Evolutionary conservation across 441 rosid species (phyloP).

Genomic region (Pelargonium cotyledonis): DNA sequence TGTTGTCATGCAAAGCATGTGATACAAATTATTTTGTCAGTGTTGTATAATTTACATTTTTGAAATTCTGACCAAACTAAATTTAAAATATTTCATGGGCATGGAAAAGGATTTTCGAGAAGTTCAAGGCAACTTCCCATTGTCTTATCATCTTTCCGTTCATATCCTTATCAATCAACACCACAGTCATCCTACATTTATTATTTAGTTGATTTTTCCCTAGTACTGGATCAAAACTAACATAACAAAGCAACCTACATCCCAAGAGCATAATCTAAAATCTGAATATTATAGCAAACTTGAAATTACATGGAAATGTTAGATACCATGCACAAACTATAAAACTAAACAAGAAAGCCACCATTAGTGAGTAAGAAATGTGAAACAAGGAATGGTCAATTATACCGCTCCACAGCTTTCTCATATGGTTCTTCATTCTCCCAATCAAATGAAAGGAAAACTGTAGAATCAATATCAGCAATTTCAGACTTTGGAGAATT

Average conservation of each 20-base stretch:
- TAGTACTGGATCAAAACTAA: neutral
- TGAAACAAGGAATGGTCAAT: constrained; percentile 13
- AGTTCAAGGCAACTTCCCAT: neutral
- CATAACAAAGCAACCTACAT: constrained; percentile 1
- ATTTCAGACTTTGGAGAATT: constrained; percentile 39
- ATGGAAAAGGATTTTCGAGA: neutral
- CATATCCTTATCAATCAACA: constrained; percentile 3
- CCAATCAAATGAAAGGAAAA: constrained; percentile 90
- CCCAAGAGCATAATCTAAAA: neutral
- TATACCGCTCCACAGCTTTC: constrained; percentile 84
- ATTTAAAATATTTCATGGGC: no score
- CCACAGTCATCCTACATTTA: constrained; percentile 1
- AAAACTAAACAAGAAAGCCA: constrained; percentile 10
- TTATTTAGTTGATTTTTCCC: neutral
- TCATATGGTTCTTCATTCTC: constrained; percentile 88
- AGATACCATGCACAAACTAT: constrained; percentile 4
- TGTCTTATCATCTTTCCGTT: neutral
- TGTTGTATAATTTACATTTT: neutral
- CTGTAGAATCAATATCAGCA: constrained; percentile 50
- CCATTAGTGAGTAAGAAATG: neutral
- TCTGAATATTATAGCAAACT: constrained; percentile 5
- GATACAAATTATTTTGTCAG: neutral
- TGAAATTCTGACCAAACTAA: neutral
- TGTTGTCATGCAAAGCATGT: neutral
- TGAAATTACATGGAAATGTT: neutral